Base-by-base conservation (phyloP, 2,329 filamentous ascomycete genomes). In the Xylariales sp. region DNA sequence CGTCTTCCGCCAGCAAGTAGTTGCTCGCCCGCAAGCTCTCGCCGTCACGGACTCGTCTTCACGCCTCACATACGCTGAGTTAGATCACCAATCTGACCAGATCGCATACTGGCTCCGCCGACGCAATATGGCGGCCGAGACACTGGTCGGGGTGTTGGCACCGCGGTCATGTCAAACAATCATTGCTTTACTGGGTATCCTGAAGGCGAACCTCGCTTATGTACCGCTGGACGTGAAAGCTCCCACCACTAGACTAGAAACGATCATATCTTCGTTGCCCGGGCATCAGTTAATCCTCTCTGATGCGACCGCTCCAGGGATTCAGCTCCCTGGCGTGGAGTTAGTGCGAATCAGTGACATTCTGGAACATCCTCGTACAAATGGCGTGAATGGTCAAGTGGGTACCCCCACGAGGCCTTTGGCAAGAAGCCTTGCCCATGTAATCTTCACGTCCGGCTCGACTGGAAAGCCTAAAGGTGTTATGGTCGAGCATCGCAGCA, bases 381-480 rank as follows among this genome's bases (percentile, higher is more conserved):
- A 43, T 66, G 50, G 18, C 36, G 9, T 39, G 39, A 56, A 66
- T 39, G 57, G 57, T 12, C 50, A 57, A 36, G 16, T 30, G 36
- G 43, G 23, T 43, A n/a, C 34, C 14, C 14, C 18, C 5, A 23
- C 10, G 32, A 32, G 14, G n/a, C 59, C 64, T 30, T 62, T 45
- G 18, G 53, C 64, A 53, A 58, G 18, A 36, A 66, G 64, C 14
- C 64, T 62, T 18, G 64, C 64, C 7, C 32, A 67, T n/a, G 64
- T 67, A 23, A 62, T 62, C 30, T 67, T 67, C 41, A 67, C 64
- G 8, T 67, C 64, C 14, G 64, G 64, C n/a, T 58, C 53, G 6
- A 67, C 64, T 30, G 59, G 59, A 14, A 46, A 10, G 32, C 64
- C 64, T 1, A 67, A 67, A 48, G 64, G 64, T 18, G 64, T 62